A percentile compares a stretch with the other conserved stretches of the same genome.
Conservation (phyloP, 768 basidiomycete genomes). For the Glaciozyma antarctica region DNA sequence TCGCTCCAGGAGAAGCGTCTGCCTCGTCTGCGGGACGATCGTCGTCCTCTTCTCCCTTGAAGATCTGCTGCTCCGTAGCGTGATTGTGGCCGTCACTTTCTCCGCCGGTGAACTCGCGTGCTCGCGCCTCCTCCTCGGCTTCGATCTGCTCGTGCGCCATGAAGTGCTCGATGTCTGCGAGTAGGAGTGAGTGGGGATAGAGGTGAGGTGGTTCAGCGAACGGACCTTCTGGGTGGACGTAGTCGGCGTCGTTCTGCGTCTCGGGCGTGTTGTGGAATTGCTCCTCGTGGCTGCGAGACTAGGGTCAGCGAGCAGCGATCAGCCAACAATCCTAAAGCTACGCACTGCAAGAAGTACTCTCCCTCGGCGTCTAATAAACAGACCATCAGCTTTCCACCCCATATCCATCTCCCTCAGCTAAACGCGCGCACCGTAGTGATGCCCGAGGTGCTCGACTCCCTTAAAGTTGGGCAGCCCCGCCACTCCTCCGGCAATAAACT, state of each 20-base stretch:
- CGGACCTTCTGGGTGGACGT: constrained; percentile 68
- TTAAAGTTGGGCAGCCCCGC: constrained; percentile 74
- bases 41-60: constrained; percentile 15
- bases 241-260: constrained; percentile 91
- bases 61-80: constrained; percentile 24
- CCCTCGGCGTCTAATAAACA: constrained; percentile 33
- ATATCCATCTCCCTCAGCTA: constrained; percentile 39
- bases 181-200: background rate
- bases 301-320: background rate
- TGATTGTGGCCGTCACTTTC: constrained; percentile 18
- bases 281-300: constrained; percentile 69
- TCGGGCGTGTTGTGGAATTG: constrained; percentile 91
- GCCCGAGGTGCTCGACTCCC: constrained; percentile 74
- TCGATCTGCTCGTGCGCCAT: constrained; percentile 80
- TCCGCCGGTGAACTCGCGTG: constrained; percentile 50
- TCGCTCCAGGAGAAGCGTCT: background rate
- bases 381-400: background rate
- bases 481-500: constrained; percentile 60
- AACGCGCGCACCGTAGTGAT: constrained; percentile 68
- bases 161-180: constrained; percentile 63
- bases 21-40: background rate
- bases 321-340: background rate
- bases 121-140: constrained; percentile 66
- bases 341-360: constrained; percentile 64
- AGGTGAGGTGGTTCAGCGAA: constrained; percentile 45